A percentile compares a stretch with the other conserved stretches of the same genome.
phyloP scores from a whole-genome alignment of 345 rosid species.

The Luvunga scandens region DNA sequence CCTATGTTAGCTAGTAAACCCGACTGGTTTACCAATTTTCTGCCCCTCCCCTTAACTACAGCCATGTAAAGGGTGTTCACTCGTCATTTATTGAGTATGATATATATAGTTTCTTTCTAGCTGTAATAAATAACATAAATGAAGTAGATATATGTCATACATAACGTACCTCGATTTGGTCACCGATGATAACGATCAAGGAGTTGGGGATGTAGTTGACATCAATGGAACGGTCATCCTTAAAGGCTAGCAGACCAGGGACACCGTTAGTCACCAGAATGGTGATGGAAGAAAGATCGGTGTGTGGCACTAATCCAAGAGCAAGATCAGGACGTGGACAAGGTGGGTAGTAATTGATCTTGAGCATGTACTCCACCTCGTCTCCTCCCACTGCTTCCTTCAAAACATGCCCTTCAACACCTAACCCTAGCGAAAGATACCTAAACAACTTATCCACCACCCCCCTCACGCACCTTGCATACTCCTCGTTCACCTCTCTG shows the following conservation, averaged over 20 bases:
- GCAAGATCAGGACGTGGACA: conserved; percentile 86
- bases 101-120: no score
- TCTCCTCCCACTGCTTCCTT: conserved; percentile 68
- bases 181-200: conserved; percentile 76
- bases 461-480: conserved; percentile 36
- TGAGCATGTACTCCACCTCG: conserved; percentile 54
- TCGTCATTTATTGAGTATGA: no score
- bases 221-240: conserved; percentile 62
- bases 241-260: conserved; percentile 79
- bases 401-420: conserved; percentile 45
- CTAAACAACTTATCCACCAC: conserved; percentile 52
- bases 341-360: conserved; percentile 85
- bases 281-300: conserved; percentile 71
- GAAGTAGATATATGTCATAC: no score
- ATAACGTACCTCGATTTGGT: conserved; percentile 63
- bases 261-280: conserved; percentile 79
- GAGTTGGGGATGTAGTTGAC: conserved; percentile 71
- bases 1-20: no score
- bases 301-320: conserved; percentile 76
- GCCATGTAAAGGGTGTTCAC: no score
- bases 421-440: conserved; percentile 59
- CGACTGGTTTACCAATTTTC: no score
- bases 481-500: conserved; percentile 84
- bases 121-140: no score
- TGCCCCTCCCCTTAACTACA: no score